These are phyloP conservation scores for Fraxinus velutina DNA, from an alignment of 305 asterid species.

Conservation along the genomic window DNA sequence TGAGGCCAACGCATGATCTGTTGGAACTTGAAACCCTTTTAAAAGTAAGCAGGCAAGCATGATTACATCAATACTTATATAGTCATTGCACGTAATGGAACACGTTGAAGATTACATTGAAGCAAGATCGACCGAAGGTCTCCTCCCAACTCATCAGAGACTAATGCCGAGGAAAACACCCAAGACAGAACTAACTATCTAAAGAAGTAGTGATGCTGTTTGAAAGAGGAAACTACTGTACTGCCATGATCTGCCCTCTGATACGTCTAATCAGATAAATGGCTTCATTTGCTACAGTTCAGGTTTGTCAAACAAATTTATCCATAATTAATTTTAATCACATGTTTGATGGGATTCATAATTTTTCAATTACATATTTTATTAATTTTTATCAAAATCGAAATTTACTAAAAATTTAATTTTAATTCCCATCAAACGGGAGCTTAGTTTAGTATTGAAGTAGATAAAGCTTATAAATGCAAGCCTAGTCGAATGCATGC, in stretches of 20 bases:
- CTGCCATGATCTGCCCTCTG: conserved; percentile 26
- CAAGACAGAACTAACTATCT: neutral
- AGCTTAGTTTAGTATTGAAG: neutral
- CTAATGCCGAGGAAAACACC: neutral
- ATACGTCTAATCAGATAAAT: conserved; percentile 49
- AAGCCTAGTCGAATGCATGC: neutral
- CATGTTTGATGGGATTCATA: too few species aligned
- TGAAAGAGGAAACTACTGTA: conserved; percentile 25
- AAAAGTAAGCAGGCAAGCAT: conserved; percentile 14
- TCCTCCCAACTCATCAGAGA: neutral
- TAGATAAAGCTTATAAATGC: neutral
- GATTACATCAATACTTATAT: neutral
- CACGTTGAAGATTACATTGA: neutral
- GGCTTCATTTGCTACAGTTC: conserved; percentile 19
- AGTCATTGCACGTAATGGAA: neutral
- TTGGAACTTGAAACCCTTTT: conserved; percentile 46
- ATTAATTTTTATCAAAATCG: too few species aligned
- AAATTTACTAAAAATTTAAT: too few species aligned
- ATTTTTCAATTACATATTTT: too few species aligned
- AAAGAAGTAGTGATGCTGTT: conserved; percentile 9
- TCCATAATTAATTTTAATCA: too few species aligned
- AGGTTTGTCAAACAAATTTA: neutral
- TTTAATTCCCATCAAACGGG: too few species aligned
- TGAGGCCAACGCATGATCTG: conserved; percentile 31
- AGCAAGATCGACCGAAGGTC: neutral